A percentile compares a stretch with the other conserved stretches of the same genome.
These are phyloP conservation scores for Cyberlindnera maritima DNA, from an alignment of 805 yeast species.

Conservation along the genomic window DNA sequence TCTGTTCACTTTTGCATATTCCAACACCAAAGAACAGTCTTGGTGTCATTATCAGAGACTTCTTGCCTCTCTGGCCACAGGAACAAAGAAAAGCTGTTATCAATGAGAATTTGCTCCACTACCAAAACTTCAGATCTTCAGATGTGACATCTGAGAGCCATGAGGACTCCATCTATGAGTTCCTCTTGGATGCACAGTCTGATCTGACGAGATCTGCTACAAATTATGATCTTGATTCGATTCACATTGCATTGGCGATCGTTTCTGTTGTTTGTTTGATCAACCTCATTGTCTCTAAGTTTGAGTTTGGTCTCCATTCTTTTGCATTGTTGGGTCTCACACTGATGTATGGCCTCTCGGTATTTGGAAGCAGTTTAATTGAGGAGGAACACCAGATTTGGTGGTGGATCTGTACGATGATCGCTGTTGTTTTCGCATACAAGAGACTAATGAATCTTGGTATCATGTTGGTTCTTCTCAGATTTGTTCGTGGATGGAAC, in stretches of 20 bases:
- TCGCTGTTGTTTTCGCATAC: conserved; percentile 18
- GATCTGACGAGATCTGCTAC: conserved; percentile 61
- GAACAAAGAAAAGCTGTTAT: conserved; percentile 37
- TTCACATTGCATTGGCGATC: conserved; percentile 32
- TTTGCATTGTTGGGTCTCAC: conserved; percentile 22
- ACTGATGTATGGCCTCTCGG: conserved; percentile 46
- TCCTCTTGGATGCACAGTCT: conserved; percentile 39
- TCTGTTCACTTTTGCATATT: conserved; percentile 70
- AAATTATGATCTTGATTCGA: conserved; percentile 59
- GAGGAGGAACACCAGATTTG: conserved; percentile 97
- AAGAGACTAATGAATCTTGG: conserved; percentile 7
- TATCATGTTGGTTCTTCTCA: conserved; percentile 33
- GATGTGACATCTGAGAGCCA: conserved; percentile 30
- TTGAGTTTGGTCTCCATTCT: conserved; percentile 5
- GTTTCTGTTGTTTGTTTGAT: conserved; percentile 20
- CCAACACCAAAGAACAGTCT: conserved; percentile 90
- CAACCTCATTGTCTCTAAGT: conserved; percentile 5
- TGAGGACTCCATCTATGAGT: conserved; percentile 17
- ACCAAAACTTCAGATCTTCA: conserved; percentile 40
- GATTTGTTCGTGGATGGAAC: conserved; percentile 80
- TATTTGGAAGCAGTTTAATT: conserved; percentile 85
- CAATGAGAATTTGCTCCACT: conserved; percentile 56
- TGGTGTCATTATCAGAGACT: conserved; percentile 63
- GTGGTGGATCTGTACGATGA: conserved; percentile 64
- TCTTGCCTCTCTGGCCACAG: conserved; percentile 51